Evolutionary conservation across 345 rosid species (phyloP), one percentile per base, ranked within the genome.

Genomic region (Reutealis trisperma): DNA sequence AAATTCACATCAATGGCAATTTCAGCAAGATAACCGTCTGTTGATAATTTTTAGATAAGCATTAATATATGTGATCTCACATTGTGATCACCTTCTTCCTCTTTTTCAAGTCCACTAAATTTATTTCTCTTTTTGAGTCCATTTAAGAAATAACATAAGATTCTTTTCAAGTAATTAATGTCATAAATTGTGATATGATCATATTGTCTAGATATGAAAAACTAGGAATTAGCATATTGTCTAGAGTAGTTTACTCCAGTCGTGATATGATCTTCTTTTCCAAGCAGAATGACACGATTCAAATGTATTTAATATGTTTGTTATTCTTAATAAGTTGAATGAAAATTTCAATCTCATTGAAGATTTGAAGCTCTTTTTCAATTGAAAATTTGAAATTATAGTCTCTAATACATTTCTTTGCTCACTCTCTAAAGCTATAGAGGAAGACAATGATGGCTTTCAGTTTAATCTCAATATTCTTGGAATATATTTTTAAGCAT

Each of bases 171-270:
- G 83, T 96, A 92, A 82, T 93, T 93, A 19, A 95, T 97, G 41
- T 95, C 97, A 70, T 95, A n/a, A n/a, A n/a, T n/a, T n/a, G n/a
- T n/a, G n/a, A n/a, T n/a, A n/a, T n/a, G n/a, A n/a, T n/a, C n/a
- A 95, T 70, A 95, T 95, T 98, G 67, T 90, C 90, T 49, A 95
- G 91, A 84, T 93, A 92, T 0, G 99, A 95, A 69, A 93, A 95
- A 81, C 99, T 95, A 3, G 99, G 99, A 55, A 95, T 91, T 71
- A 95, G 86, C 27, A 95, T 76, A 84, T 95, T 98, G 81, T 95
- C 99, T 18, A 93, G 90, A 47, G 92, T 86, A n/a, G n/a, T n/a
- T n/a, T n/a, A n/a, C n/a, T n/a, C n/a, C n/a, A n/a, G n/a, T n/a
- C n/a, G n/a, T n/a, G n/a, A 96, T n/a, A n/a, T n/a, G n/a, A n/a